A percentile compares a stretch with the other conserved stretches of the same genome.
Evolutionary conservation across 176 grass and related monocot species (phyloP).

Genomic region (Olyra latifolia): DNA sequence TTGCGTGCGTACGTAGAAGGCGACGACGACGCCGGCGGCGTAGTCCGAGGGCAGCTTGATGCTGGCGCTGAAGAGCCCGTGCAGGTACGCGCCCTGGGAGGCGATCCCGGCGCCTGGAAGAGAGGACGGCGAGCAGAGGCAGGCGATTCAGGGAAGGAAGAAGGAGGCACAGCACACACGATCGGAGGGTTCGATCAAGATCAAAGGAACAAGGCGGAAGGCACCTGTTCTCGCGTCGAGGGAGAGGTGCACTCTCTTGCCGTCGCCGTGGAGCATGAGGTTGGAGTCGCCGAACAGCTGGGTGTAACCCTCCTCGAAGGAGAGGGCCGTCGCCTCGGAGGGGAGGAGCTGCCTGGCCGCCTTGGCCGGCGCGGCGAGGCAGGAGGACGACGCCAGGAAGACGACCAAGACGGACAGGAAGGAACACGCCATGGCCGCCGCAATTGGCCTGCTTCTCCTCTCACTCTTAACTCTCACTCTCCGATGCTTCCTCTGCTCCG

Average conservation of each 20-base stretch:
- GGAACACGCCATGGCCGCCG: constrained; percentile 42
- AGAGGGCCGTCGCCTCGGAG: constrained; percentile 44
- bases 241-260: constrained; percentile 70
- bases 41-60: constrained; percentile 81
- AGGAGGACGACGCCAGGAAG: constrained; percentile 30
- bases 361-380: constrained; percentile 7
- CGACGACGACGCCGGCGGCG: constrained; percentile 83
- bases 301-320: constrained; percentile 77
- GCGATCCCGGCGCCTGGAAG: constrained; percentile 71
- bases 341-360: constrained; percentile 29
- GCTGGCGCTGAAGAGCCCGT: constrained; percentile 77
- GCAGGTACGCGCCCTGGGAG: constrained; percentile 63
- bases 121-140: neutral
- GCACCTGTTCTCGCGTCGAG: constrained; percentile 80
- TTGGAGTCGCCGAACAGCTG: constrained; percentile 93
- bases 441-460: neutral
- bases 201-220: neutral
- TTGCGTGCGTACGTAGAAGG: constrained; percentile 64
- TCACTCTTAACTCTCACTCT: neutral
- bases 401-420: neutral
- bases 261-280: constrained; percentile 72
- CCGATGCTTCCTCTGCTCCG: neutral
- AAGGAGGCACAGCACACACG: neutral
- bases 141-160: neutral
- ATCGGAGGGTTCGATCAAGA: neutral